Evolutionary conservation across 2,329 filamentous ascomycete genomes (phyloP).

Genomic region (Elsinoe fawcettii): DNA sequence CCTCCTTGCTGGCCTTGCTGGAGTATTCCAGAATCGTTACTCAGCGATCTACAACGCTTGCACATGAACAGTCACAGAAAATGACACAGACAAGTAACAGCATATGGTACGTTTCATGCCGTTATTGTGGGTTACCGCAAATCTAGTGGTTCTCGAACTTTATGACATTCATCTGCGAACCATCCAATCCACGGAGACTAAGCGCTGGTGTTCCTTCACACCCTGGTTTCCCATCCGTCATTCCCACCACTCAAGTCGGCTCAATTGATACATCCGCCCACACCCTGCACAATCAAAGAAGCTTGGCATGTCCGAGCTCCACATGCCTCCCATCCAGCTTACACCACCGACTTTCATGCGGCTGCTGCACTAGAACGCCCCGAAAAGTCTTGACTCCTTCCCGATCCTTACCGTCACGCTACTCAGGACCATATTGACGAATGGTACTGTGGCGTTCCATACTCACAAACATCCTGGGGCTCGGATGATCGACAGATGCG

Average conservation of each 20-base stretch:
- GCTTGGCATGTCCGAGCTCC: constrained; percentile 5
- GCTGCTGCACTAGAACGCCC: not conserved
- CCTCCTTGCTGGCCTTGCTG: not conserved
- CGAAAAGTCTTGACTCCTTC: constrained; percentile 14
- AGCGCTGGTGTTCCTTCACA: constrained; percentile 3
- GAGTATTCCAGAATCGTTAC: not conserved
- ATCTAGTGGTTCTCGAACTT: constrained; percentile 7
- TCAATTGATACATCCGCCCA: not conserved
- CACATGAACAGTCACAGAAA: not conserved
- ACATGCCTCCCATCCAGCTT: not conserved
- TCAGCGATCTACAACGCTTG: not conserved
- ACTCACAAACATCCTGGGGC: constrained; percentile 5
- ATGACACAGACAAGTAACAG: not conserved
- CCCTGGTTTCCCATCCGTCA: not conserved
- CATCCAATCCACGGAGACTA: not conserved
- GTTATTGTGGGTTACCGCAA: not conserved
- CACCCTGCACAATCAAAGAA: constrained; percentile 12
- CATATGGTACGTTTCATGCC: not conserved
- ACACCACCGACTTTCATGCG: not conserved
- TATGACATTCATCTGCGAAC: not conserved
- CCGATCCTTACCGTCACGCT: constrained; percentile 10
- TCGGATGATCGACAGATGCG: constrained; percentile 11
- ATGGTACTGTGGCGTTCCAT: not conserved
- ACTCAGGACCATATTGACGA: not conserved
- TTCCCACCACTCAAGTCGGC: constrained; percentile 5